These are phyloP conservation scores for Solanum neorickii DNA, from an alignment of 257 asterid species.

Conservation along the genomic window DNA sequence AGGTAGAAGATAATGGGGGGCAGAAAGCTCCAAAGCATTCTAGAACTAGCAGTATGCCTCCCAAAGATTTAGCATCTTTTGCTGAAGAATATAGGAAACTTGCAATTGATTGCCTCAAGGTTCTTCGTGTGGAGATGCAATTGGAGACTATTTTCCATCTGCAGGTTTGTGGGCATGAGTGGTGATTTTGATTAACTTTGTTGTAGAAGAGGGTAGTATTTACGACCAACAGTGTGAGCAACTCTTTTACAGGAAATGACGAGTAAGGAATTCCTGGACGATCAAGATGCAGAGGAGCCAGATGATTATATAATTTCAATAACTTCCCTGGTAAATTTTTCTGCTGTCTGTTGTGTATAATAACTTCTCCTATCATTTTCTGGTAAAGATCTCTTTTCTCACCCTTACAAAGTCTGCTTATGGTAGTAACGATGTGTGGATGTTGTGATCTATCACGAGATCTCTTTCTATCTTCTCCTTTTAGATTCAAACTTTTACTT, in stretches of 20 bases:
- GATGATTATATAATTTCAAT: constrained; percentile 90
- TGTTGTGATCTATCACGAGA: neutral
- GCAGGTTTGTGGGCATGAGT: constrained; percentile 49
- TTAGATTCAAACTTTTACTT: neutral
- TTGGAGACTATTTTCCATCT: constrained; percentile 89
- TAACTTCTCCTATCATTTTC: constrained; percentile 1
- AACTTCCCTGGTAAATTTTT: constrained; percentile 67
- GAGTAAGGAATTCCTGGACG: constrained; percentile 81
- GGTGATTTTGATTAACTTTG: neutral
- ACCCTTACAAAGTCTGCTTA: neutral
- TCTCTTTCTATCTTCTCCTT: neutral
- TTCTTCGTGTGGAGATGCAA: constrained; percentile 91
- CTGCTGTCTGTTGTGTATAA: neutral
- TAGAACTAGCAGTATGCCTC: constrained; percentile 50
- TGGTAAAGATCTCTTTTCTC: neutral
- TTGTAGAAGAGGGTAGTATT: neutral
- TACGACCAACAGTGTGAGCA: constrained; percentile 9
- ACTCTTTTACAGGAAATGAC: constrained; percentile 63
- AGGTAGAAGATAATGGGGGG: constrained; percentile 47
- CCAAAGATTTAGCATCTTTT: constrained; percentile 72
- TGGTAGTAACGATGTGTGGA: neutral
- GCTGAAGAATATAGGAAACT: constrained; percentile 92
- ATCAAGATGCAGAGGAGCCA: constrained; percentile 99
- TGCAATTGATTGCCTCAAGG: constrained; percentile 96
- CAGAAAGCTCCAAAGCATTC: constrained; percentile 35